A percentile compares a stretch with the other conserved stretches of the same genome.
Conservation (phyloP, 306 rosid genomes). For the Lathyrus sativus region DNA sequence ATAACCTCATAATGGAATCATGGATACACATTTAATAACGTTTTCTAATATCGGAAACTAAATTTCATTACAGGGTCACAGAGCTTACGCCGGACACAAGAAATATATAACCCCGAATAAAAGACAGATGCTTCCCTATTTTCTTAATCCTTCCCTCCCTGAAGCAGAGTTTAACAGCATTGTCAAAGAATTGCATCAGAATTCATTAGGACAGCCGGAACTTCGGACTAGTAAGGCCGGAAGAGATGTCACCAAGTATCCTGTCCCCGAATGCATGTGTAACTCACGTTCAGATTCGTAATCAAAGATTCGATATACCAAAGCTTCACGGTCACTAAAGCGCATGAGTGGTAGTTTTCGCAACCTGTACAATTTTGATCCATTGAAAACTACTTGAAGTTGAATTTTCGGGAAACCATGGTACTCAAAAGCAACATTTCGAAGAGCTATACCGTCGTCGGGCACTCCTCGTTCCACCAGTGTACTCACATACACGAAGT, state of each 20-base stretch:
- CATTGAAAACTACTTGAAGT: constrained; percentile 26
- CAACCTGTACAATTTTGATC: constrained; percentile 17
- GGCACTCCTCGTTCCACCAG: constrained; percentile 1
- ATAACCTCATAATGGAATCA: neutral
- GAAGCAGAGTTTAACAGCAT: constrained; percentile 70
- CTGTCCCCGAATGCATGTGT: constrained; percentile 92
- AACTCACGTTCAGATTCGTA: constrained; percentile 44
- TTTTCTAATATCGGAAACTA: constrained; percentile 26
- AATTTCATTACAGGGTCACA: constrained; percentile 70
- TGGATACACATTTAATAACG: neutral
- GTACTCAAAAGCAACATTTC: constrained; percentile 30
- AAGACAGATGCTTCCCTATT: constrained; percentile 86
- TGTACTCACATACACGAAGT: constrained; percentile 23
- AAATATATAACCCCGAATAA: constrained; percentile 94
- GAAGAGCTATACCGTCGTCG: constrained; percentile 10
- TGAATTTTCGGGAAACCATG: constrained; percentile 31
- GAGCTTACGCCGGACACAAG: constrained; percentile 94
- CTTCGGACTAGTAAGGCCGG: constrained; percentile 64
- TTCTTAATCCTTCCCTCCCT: constrained; percentile 68
- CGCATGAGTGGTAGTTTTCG: constrained; percentile 1
- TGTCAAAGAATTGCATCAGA: constrained; percentile 68
- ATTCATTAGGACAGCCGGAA: constrained; percentile 90
- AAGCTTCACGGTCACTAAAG: constrained; percentile 19
- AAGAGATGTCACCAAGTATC: constrained; percentile 90
- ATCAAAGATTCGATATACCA: constrained; percentile 21